Percentiles rank a stretch among this genome's conserved stretches.
Conservation (phyloP, 2,329 filamentous ascomycete species). For the Ophiostoma novo-ulmi region DNA sequence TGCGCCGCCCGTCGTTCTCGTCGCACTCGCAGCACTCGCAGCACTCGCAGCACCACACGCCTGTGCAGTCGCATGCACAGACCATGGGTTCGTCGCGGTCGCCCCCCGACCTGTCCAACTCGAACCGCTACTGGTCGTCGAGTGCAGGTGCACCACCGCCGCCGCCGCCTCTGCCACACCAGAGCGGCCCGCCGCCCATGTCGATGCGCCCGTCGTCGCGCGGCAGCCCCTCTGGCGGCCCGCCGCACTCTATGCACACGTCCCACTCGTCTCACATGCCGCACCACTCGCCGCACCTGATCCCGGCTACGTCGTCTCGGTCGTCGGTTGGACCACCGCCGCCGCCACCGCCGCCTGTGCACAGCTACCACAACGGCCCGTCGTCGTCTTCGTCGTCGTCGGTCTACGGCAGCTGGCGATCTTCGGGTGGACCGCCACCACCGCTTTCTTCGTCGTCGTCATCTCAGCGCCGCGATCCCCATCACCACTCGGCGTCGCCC, state of each 20-base stretch:
- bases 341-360: slow-evolving; percentile 19
- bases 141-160: slow-evolving; percentile 18
- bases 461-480: slow-evolving; percentile 23
- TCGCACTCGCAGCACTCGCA: neutral
- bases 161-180: slow-evolving; percentile 24
- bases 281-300: slow-evolving; percentile 22
- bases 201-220: slow-evolving; percentile 26
- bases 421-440: slow-evolving; percentile 11
- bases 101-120: slow-evolving; percentile 18
- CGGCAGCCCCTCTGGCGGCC: slow-evolving; percentile 13
- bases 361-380: slow-evolving; percentile 19
- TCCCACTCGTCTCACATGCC: slow-evolving; percentile 11
- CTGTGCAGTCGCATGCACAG: slow-evolving; percentile 11
- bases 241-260: slow-evolving; percentile 19
- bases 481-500: slow-evolving; percentile 14
- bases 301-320: slow-evolving; percentile 13
- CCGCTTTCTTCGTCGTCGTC: slow-evolving; percentile 5
- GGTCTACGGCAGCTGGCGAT: slow-evolving; percentile 24
- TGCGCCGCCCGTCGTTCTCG: slow-evolving; percentile 18
- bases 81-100: slow-evolving; percentile 19
- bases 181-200: slow-evolving; percentile 18
- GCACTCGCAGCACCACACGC: slow-evolving; percentile 15
- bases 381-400: slow-evolving; percentile 19
- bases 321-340: slow-evolving; percentile 11
- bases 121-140: slow-evolving; percentile 22